Evolutionary conservation across 2,329 filamentous ascomycete species (phyloP).

Genomic region (Penicillium hordei): DNA sequence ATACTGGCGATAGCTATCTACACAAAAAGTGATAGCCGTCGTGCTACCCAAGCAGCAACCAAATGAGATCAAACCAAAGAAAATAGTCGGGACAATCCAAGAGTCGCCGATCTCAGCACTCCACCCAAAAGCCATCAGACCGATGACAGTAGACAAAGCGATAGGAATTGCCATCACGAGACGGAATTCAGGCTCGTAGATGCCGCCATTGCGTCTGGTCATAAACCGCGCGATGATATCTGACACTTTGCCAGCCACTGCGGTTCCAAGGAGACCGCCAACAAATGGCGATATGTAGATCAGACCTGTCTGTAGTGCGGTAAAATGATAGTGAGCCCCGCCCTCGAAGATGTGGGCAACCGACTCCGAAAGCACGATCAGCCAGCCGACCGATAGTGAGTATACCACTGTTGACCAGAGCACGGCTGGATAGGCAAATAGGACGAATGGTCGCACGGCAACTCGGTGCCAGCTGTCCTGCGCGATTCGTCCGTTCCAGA

Average conservation of each 20-base stretch:
- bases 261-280: conserved; percentile 85
- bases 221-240: conserved; percentile 81
- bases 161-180: conserved; percentile 85
- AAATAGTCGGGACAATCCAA: conserved; percentile 91
- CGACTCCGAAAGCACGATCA: conserved; percentile 90
- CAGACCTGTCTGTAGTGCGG: conserved; percentile 74
- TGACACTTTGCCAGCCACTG: conserved; percentile 82
- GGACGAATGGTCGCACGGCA: conserved; percentile 74
- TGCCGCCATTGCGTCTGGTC: conserved; percentile 80
- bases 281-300: conserved; percentile 90
- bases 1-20: conserved; percentile 90
- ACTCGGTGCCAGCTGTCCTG: conserved; percentile 78
- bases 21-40: conserved; percentile 88
- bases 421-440: conserved; percentile 84
- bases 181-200: conserved; percentile 94
- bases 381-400: conserved; percentile 85
- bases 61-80: conserved; percentile 90
- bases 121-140: conserved; percentile 97
- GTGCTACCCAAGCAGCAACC: conserved; percentile 88
- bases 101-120: conserved; percentile 69
- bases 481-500: conserved; percentile 75
- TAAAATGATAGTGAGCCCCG: conserved; percentile 72
- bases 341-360: conserved; percentile 77
- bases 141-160: conserved; percentile 72
- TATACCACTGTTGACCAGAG: conserved; percentile 87